Evolutionary conservation across 2,329 filamentous ascomycete species (phyloP).

Genomic region (Pseudogymnoascus sp.): DNA sequence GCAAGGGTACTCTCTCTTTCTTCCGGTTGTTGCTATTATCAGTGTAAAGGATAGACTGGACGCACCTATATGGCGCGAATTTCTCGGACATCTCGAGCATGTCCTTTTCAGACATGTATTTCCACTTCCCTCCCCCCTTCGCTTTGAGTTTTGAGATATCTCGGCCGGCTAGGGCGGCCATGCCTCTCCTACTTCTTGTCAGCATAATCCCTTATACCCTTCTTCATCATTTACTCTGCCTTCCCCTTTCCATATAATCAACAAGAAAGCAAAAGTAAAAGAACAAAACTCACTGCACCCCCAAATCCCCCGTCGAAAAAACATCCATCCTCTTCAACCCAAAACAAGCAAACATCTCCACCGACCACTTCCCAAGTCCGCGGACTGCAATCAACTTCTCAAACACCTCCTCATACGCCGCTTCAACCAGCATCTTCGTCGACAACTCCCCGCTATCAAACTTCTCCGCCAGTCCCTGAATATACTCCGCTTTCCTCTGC

Average conservation of each 20-base stretch:
- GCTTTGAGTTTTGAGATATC: slow-evolving; percentile 78
- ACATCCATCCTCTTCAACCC: slow-evolving; percentile 91
- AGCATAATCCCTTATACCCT: background rate
- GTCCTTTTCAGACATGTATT: slow-evolving; percentile 92
- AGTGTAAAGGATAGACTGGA: too few species aligned
- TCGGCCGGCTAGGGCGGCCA: slow-evolving; percentile 77
- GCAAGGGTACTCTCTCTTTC: background rate
- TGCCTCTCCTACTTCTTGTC: slow-evolving; percentile 53
- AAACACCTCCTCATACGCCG: slow-evolving; percentile 79
- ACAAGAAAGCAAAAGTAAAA: background rate
- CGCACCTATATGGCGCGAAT: slow-evolving; percentile 71
- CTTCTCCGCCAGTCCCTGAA: slow-evolving; percentile 75
- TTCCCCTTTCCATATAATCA: background rate
- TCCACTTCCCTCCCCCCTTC: slow-evolving; percentile 81
- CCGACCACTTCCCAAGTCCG: slow-evolving; percentile 81
- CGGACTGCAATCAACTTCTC: slow-evolving; percentile 76
- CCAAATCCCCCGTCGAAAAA: slow-evolving; percentile 84
- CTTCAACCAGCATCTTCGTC: slow-evolving; percentile 66
- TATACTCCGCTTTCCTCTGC: slow-evolving; percentile 92
- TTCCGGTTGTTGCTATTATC: too few species aligned
- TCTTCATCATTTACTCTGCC: background rate
- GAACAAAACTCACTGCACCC: slow-evolving; percentile 60
- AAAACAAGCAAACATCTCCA: slow-evolving; percentile 98
- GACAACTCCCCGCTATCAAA: slow-evolving; percentile 70
- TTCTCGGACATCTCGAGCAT: slow-evolving; percentile 76